phyloP scores from a whole-genome alignment of 208 protist species.

The Angomonas ambiguus region DNA sequence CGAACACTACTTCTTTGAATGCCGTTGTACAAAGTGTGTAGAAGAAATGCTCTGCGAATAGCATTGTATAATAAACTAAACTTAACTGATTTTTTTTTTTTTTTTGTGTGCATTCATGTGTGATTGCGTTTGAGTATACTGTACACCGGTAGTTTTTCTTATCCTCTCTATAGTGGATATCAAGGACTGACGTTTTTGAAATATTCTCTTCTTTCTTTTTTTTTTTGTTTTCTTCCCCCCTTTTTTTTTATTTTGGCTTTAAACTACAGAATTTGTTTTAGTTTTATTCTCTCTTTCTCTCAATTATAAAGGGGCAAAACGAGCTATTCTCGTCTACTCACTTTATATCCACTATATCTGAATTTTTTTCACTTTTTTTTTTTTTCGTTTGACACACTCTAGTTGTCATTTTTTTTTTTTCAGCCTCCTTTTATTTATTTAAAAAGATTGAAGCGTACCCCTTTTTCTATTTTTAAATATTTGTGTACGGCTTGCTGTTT shows the following conservation, averaged over 20 bases:
- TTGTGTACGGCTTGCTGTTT: conserved; percentile 6
- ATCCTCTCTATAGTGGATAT: too few species aligned
- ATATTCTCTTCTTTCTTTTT: conserved; percentile 2
- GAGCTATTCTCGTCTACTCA: too few species aligned
- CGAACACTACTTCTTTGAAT: conserved; percentile 79
- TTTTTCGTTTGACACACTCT: too few species aligned
- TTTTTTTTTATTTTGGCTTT: too few species aligned
- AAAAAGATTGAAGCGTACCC: too few species aligned
- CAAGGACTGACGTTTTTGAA: conserved; percentile 3
- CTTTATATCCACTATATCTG: too few species aligned
- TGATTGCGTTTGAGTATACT: not conserved
- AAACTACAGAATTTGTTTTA: too few species aligned
- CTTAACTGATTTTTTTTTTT: conserved; percentile 4
- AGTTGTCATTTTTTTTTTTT: too few species aligned
- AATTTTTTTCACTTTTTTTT: too few species aligned
- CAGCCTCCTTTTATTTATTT: too few species aligned
- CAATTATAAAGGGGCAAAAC: not conserved
- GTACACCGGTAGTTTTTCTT: not conserved
- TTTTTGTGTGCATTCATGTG: not conserved
- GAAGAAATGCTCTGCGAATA: conserved; percentile 5
- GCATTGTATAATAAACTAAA: not conserved
- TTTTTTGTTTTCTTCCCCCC: conserved; percentile 3
- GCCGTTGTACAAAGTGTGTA: conserved; percentile 32
- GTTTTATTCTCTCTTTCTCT: too few species aligned
- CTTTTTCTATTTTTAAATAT: too few species aligned